Evolutionary conservation across 441 rosid species (phyloP).

Genomic region (Erodium trifolium): DNA sequence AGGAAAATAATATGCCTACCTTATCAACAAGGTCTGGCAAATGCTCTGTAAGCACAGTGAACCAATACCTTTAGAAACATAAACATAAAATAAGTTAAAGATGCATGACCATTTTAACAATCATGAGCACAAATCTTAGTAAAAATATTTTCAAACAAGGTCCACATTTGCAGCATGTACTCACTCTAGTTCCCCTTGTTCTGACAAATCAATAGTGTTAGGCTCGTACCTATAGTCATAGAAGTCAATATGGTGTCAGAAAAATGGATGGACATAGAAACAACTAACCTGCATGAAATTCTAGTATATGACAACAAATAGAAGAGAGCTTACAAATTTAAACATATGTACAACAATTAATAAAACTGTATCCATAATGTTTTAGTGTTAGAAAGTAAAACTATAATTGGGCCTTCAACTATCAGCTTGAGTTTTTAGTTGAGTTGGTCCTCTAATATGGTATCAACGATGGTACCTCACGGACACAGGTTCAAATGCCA

Average conservation of each 20-base stretch:
- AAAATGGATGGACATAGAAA: not conserved
- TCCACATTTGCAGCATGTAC: constrained; percentile 27
- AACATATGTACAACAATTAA: not conserved
- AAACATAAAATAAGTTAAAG: constrained; percentile 16
- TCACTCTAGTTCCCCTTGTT: constrained; percentile 82
- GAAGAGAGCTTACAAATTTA: not conserved
- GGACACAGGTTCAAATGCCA: too few species aligned
- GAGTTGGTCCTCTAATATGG: too few species aligned
- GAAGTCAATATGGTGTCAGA: constrained; percentile 18
- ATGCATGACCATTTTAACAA: constrained; percentile 8
- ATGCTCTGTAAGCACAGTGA: constrained; percentile 84
- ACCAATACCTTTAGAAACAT: constrained; percentile 72
- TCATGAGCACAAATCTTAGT: not conserved
- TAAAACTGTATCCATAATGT: too few species aligned
- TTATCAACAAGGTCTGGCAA: constrained; percentile 86
- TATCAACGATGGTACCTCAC: too few species aligned
- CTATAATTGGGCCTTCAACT: too few species aligned
- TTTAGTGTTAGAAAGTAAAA: too few species aligned
- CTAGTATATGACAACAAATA: not conserved
- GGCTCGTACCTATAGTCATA: constrained; percentile 79
- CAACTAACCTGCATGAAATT: constrained; percentile 3
- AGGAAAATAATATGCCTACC: constrained; percentile 35
- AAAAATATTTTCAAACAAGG: constrained; percentile 10
- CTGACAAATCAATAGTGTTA: constrained; percentile 90
- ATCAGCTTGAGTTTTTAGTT: too few species aligned